Evolutionary conservation across 805 yeast species (phyloP).

Genomic region (Spathaspora sp.): DNA sequence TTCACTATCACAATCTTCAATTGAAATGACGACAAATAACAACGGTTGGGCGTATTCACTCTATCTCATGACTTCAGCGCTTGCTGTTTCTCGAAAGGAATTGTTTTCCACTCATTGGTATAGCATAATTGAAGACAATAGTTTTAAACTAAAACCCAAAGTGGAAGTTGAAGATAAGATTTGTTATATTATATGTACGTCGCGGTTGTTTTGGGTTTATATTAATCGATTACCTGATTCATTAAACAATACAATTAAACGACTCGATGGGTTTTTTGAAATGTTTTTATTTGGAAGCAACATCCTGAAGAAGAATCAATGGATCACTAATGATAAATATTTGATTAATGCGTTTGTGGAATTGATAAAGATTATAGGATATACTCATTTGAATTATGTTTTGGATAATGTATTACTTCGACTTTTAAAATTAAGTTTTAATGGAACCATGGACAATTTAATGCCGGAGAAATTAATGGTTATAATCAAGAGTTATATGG

Average conservation of each 20-base stretch:
- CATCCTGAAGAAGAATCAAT: slow-evolving; percentile 57
- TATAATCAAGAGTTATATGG: slow-evolving; percentile 66
- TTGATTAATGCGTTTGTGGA: slow-evolving; percentile 67
- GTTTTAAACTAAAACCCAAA: slow-evolving; percentile 64
- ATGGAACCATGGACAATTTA: slow-evolving; percentile 58
- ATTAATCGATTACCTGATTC: slow-evolving; percentile 85
- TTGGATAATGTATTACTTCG: slow-evolving; percentile 77
- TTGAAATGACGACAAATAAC: not conserved
- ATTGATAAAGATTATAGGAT: slow-evolving; percentile 74
- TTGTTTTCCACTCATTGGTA: slow-evolving; percentile 74
- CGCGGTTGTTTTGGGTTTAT: slow-evolving; percentile 87
- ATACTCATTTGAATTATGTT: slow-evolving; percentile 71
- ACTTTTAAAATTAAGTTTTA: slow-evolving; percentile 58
- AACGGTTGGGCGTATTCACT: slow-evolving; percentile 65
- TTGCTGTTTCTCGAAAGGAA: slow-evolving; percentile 78
- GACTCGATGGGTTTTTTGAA: slow-evolving; percentile 62
- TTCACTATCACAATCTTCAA: not conserved
- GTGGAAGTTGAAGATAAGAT: slow-evolving; percentile 41
- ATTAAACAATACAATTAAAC: slow-evolving; percentile 78
- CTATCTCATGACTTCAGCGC: slow-evolving; percentile 63
- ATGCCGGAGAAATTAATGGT: slow-evolving; percentile 69
- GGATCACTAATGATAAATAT: slow-evolving; percentile 66
- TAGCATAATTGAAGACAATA: slow-evolving; percentile 57
- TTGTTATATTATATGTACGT: slow-evolving; percentile 57
- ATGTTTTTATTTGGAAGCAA: slow-evolving; percentile 47